These are phyloP conservation scores for Saccharomycopsis microspora DNA, from an alignment of 805 yeast species.

Conservation along the genomic window DNA sequence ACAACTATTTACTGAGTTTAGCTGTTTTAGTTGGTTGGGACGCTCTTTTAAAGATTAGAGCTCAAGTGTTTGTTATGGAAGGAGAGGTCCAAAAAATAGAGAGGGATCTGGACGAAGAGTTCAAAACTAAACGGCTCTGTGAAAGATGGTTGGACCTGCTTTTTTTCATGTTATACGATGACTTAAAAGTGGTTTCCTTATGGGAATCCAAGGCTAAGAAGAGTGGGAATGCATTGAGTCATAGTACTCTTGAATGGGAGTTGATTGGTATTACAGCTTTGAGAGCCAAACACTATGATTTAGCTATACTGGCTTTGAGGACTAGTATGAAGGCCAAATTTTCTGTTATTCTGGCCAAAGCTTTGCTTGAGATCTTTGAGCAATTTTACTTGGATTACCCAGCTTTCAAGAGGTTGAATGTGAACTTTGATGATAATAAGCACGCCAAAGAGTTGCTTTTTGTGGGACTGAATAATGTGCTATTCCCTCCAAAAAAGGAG, in stretches of 20 bases:
- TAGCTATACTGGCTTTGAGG: slow-evolving; percentile 40
- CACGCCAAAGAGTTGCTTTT: slow-evolving; percentile 12
- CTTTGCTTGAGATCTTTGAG: slow-evolving; percentile 37
- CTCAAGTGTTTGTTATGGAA: slow-evolving; percentile 73
- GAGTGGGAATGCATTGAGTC: slow-evolving; percentile 25
- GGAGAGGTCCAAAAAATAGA: slow-evolving; percentile 36
- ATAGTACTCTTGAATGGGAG: slow-evolving; percentile 68
- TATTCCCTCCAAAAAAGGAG: slow-evolving; percentile 16
- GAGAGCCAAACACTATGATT: slow-evolving; percentile 35
- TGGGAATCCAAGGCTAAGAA: slow-evolving; percentile 20
- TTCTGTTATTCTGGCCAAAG: slow-evolving; percentile 45
- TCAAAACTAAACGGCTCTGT: slow-evolving; percentile 44
- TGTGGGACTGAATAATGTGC: slow-evolving; percentile 19
- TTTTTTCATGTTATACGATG: slow-evolving; percentile 25
- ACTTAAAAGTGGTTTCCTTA: slow-evolving; percentile 22
- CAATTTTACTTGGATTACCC: slow-evolving; percentile 20
- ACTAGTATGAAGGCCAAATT: slow-evolving; percentile 48
- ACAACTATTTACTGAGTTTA: slow-evolving; percentile 59
- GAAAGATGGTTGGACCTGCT: slow-evolving; percentile 63
- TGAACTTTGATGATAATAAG: slow-evolving; percentile 13
- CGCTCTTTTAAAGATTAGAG: slow-evolving; percentile 49
- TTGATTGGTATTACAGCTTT: slow-evolving; percentile 47
- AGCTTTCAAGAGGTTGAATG: slow-evolving; percentile 20
- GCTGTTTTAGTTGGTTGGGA: slow-evolving; percentile 78
- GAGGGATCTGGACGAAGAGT: slow-evolving; percentile 16